Conservation (phyloP, 768 basidiomycete genomes). For the Butyriboletus loyo region DNA sequence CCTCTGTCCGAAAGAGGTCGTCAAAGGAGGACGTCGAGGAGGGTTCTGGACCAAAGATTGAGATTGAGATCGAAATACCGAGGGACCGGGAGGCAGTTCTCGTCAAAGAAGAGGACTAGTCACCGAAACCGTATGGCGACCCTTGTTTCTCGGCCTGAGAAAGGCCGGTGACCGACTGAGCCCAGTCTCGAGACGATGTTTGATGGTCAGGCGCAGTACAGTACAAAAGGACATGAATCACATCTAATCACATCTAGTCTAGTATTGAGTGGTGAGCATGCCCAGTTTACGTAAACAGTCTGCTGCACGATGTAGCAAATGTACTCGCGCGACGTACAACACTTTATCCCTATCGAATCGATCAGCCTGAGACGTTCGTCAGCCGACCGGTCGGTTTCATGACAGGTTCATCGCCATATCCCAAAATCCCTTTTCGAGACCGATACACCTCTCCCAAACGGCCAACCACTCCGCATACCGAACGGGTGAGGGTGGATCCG, state of each 20-base stretch:
- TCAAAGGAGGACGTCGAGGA: background rate
- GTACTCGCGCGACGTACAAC: background rate
- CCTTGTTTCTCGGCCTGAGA: background rate
- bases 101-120: background rate
- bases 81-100: background rate
- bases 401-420: conserved; percentile 53
- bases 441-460: conserved; percentile 75
- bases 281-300: too few relatives aligned
- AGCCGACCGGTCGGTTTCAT: background rate
- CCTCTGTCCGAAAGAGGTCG: conserved; percentile 2
- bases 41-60: conserved; percentile 34
- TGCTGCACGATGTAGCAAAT: too few relatives aligned
- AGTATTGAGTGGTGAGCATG: background rate
- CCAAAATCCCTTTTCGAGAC: conserved; percentile 86
- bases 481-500: conserved; percentile 58
- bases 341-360: too few relatives aligned
- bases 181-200: background rate
- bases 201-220: background rate
- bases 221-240: background rate
- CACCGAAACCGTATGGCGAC: background rate
- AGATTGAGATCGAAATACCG: conserved; percentile 35
- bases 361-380: background rate
- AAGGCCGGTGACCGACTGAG: background rate
- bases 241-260: background rate
- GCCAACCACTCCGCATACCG: conserved; percentile 62